Conservation (phyloP, 164 flowering plant genomes). For the Vitis amurensis region DNA sequence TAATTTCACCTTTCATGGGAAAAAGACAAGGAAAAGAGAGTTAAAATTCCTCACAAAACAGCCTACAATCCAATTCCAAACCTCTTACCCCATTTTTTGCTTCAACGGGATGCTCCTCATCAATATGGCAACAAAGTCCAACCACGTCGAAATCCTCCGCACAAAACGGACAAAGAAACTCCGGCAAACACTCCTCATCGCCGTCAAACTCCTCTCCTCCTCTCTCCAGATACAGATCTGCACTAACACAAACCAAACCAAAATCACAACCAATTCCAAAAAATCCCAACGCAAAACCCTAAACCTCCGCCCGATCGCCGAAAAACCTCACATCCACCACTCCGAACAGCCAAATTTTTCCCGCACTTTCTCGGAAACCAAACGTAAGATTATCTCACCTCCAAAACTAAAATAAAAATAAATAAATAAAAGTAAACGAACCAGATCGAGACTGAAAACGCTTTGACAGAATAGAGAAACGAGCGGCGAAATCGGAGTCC, state of each 20-base stretch:
- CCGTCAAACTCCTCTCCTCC: slow-evolving; percentile 38
- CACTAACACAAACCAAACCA: slow-evolving; percentile 8
- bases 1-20: not conserved
- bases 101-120: slow-evolving; percentile 61
- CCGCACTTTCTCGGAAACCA: not conserved
- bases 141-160: slow-evolving; percentile 63
- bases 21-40: not conserved
- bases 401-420: not conserved
- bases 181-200: slow-evolving; percentile 43
- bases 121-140: slow-evolving; percentile 66
- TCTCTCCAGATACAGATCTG: slow-evolving; percentile 31
- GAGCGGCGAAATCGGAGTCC: slow-evolving; percentile 39
- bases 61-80: not conserved
- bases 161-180: slow-evolving; percentile 63
- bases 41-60: too few relatives aligned
- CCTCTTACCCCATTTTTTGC: slow-evolving; percentile 52
- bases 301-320: not conserved
- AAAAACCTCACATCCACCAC: not conserved
- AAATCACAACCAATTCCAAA: slow-evolving; percentile 2
- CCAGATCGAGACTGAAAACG: slow-evolving; percentile 43
- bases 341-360: not conserved
- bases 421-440: slow-evolving; percentile 7
- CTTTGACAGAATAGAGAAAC: slow-evolving; percentile 22
- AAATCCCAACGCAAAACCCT: not conserved
- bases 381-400: too few relatives aligned